Conservation (phyloP, 306 rosid genomes). For the Vigna hirtella region DNA sequence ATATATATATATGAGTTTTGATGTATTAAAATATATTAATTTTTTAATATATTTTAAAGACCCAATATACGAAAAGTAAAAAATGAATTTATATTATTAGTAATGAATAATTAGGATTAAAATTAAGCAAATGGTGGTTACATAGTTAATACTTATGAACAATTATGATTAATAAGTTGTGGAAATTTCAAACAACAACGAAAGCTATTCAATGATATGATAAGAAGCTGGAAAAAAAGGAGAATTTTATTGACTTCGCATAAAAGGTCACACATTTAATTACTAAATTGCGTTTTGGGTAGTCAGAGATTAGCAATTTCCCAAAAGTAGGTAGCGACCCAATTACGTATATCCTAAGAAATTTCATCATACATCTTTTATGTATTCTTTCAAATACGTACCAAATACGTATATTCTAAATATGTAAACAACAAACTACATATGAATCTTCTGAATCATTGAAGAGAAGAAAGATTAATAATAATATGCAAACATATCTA, state of each 20-base stretch:
- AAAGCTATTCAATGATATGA: not conserved
- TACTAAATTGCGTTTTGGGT: not conserved
- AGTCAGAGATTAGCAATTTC: not conserved
- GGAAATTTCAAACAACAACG: no score
- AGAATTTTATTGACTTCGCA: not conserved
- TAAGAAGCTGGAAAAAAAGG: not conserved
- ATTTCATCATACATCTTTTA: not conserved
- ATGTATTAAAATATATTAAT: no score
- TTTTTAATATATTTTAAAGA: no score
- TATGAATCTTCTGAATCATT: no score
- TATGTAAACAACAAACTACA: no score
- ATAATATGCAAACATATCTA: no score
- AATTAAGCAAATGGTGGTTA: not conserved
- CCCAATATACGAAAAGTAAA: no score
- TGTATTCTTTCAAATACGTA: not conserved
- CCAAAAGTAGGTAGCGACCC: not conserved
- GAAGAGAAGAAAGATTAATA: no score
- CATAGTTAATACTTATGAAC: not conserved
- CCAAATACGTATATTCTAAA: not conserved
- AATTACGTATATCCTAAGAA: not conserved
- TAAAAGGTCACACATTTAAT: not conserved
- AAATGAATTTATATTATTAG: not conserved
- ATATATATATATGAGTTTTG: no score
- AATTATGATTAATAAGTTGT: not conserved
- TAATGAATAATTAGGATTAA: not conserved